These are phyloP conservation scores for Coleophoma cylindrospora DNA, from an alignment of 2,329 filamentous ascomycete genomes.

Conservation along the genomic window DNA sequence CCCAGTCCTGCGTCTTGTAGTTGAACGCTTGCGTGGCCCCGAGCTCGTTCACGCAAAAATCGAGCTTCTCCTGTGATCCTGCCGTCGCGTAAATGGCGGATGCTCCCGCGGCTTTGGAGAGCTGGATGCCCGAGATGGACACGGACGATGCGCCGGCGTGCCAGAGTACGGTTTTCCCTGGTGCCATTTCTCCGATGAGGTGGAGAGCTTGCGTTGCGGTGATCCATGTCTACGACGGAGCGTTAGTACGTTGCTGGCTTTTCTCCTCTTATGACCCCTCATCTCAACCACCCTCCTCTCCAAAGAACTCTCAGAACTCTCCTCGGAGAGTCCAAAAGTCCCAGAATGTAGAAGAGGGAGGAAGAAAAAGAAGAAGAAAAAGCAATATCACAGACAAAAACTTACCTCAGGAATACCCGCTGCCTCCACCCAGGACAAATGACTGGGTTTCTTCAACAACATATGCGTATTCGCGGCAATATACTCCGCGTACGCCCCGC, in stretches of 20 bases:
- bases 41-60: constrained; percentile 69
- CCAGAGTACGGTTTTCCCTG: constrained; percentile 76
- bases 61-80: constrained; percentile 72
- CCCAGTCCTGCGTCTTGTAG: constrained; percentile 76
- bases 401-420: constrained; percentile 75
- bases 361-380: too few species aligned
- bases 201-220: constrained; percentile 89
- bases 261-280: too few species aligned
- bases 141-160: constrained; percentile 91
- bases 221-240: constrained; percentile 61
- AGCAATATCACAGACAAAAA: not conserved
- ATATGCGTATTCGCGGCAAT: constrained; percentile 72
- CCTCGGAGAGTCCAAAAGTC: too few species aligned
- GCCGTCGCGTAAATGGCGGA: constrained; percentile 75
- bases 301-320: too few species aligned
- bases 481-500: constrained; percentile 86
- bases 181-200: constrained; percentile 67
- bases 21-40: constrained; percentile 80
- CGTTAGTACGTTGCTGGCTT: not conserved
- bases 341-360: too few species aligned
- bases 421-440: constrained; percentile 67
- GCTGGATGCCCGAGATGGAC: constrained; percentile 82
- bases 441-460: constrained; percentile 74
- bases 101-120: constrained; percentile 64
- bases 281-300: too few species aligned